Evolutionary conservation across 1,139 yeast species (phyloP), one percentile per base, ranked within the genome.

Genomic region (Yamadazyma pseudoaaseri): DNA sequence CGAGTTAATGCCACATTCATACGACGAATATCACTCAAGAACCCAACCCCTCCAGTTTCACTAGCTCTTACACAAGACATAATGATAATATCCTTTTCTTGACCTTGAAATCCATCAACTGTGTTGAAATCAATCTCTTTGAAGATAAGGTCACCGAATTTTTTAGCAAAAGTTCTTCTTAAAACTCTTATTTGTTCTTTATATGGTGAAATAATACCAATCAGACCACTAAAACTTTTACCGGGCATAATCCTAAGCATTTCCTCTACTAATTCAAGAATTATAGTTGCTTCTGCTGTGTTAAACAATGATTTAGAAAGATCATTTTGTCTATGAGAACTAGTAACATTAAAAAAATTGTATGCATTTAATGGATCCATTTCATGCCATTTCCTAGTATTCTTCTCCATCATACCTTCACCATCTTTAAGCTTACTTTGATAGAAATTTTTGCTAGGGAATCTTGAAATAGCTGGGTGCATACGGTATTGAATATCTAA

Each of bases 41-140:
- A 90, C 17, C 97, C 97, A 43, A 90, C 92, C 35, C 86, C 77
- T 4, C 72, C 70, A 4, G 60, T 54, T 11, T 73, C 77, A 52
- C 78, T 79, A 3, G 96, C 95, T 52, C 98, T 75, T 6, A 94
- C 98, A 76, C 97, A 90, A 0, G 97, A 89, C 70, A 92, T 81
- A 29, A 92, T 78, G 43, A 92, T 86, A 34, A 94, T 80, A 46
- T 92, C 97, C 56, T 90, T 92, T 54, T 92, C 98, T 58, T 92
- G 97, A 47, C 98, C 98, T 65, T 92, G 98, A 55, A 89, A 92
- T 1, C 98, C 98, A 68, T 92, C 98, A 37, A 92, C 92, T 0
- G 99, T 89, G 51, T 90, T 89, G 62, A 94, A 89, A 53, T 86
- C 96, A 33, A 94, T 78, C 40, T 77, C 82, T 21, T 75, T 70